Evolutionary conservation across 2,329 filamentous ascomycete species (phyloP), one percentile per base, ranked within the genome.

Genomic region (Ophidiomyces ophidiicola): DNA sequence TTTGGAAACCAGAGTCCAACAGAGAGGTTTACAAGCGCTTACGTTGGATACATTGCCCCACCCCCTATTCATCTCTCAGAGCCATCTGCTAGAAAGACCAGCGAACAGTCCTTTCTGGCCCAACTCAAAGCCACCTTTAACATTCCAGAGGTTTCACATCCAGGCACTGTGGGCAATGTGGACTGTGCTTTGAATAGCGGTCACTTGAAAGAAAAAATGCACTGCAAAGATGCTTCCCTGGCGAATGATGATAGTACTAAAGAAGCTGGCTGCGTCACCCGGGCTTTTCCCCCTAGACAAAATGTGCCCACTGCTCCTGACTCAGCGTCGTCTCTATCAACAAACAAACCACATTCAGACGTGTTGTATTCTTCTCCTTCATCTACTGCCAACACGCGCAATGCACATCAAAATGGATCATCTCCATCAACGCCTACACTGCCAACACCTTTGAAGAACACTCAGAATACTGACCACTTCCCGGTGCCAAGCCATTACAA

Each of bases 51-150:
- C n/a, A n/a, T n/a, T n/a, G n/a, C n/a, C n/a, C n/a, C n/a, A n/a
- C n/a, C n/a, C n/a, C n/a, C n/a, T n/a, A n/a, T n/a, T n/a, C n/a
- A 33, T 5, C 8, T 11, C 17, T 11, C 17, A 18, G 21, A 21
- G 18, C 19, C n/a, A 17, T 17, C 24, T 17, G 14, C 24, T 24
- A 17, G 31, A 6, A 10, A 21, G 30, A 25, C 6, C 8, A 26
- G 17, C 36, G 31, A 41, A 6, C 7, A 29, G 1, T 35, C 32
- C 18, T 39, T 45, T 26, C 26, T 45, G 19, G 35, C 31, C 11
- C 39, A 45, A 18, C 35, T 45, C 12, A 45, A 42, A 41, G 36
- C 36, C 3, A 36, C 33, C 17, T 33, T 42, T 15, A 42, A 37
- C 25, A 40, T 45, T 28, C 21, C 24, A 35, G 40, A 37, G 17